These are phyloP conservation scores for Vigna hirtella DNA, from an alignment of 306 rosid genomes.

Conservation along the genomic window DNA sequence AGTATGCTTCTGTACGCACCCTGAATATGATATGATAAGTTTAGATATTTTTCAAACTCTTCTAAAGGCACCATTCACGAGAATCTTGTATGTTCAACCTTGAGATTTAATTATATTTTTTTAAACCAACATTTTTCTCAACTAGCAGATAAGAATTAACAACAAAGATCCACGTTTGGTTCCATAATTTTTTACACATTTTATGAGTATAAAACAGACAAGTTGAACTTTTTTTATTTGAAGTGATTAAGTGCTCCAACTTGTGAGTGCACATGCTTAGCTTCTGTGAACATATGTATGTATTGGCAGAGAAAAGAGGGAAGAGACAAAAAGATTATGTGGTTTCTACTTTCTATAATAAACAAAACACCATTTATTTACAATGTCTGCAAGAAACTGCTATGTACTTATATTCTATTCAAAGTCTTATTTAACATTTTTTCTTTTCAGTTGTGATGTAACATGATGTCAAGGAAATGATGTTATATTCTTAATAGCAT, in stretches of 20 bases:
- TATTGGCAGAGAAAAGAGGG: not conserved
- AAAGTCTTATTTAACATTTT: not conserved
- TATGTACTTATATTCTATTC: not conserved
- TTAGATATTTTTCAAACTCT: conserved; percentile 7
- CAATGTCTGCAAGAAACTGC: conserved; percentile 13
- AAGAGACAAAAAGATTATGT: not conserved
- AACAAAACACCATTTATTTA: not conserved
- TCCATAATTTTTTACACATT: not conserved
- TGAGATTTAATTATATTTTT: not conserved
- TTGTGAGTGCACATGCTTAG: conserved; percentile 6
- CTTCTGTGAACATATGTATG: conserved; percentile 6
- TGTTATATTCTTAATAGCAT: not conserved
- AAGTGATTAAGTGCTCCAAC: not conserved
- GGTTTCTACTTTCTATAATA: not conserved
- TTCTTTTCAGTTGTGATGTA: not conserved
- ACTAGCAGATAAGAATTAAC: not conserved
- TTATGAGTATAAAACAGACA: conserved; percentile 7
- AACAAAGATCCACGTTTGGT: not conserved
- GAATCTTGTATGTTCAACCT: not conserved
- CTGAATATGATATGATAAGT: not conserved
- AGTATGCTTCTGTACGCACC: not conserved
- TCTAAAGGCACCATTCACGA: not conserved
- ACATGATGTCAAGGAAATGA: not conserved
- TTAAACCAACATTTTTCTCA: not conserved
- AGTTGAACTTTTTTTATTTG: not conserved